Percentiles rank a stretch among this genome's conserved stretches.
These are phyloP conservation scores for Coriaria nepalensis DNA, from an alignment of 306 rosid species.

Conservation along the genomic window DNA sequence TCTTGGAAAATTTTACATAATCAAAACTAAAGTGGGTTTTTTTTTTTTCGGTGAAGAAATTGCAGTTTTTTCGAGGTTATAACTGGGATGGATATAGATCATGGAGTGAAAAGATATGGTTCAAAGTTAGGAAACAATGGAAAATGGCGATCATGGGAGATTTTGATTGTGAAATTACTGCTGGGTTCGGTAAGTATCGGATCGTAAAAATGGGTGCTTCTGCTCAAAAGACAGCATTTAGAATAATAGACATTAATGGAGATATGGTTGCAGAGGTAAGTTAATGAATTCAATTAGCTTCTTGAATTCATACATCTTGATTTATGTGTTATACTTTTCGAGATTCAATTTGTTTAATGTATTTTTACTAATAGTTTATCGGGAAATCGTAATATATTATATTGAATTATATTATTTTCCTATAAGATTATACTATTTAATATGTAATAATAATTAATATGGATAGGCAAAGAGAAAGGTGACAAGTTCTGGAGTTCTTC, in stretches of 20 bases:
- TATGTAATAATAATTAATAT: neutral
- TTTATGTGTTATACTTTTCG: neutral
- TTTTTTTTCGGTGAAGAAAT: conserved; percentile 30
- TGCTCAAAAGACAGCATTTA: conserved; percentile 27
- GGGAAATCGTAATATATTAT: too few relatives aligned
- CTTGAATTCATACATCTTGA: neutral
- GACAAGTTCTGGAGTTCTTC: conserved; percentile 30
- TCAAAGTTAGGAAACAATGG: conserved; percentile 42
- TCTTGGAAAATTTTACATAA: too few relatives aligned
- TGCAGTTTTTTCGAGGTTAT: conserved; percentile 35
- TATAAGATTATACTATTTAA: too few relatives aligned
- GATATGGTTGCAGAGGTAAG: conserved; percentile 60
- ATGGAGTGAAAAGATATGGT: conserved; percentile 27
- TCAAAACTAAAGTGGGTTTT: neutral
- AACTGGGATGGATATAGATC: conserved; percentile 54
- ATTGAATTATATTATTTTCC: too few relatives aligned
- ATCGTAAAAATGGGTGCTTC: conserved; percentile 19
- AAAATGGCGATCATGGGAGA: conserved; percentile 22
- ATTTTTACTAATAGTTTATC: too few relatives aligned
- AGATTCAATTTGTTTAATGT: too few relatives aligned
- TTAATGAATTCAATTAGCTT: too few relatives aligned
- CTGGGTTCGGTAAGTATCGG: conserved; percentile 34
- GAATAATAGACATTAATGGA: conserved; percentile 37
- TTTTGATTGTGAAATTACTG: conserved; percentile 39
- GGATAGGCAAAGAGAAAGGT: conserved; percentile 61